Conservation (phyloP, 805 yeast species). For the Nakazawaea molendinolei region DNA sequence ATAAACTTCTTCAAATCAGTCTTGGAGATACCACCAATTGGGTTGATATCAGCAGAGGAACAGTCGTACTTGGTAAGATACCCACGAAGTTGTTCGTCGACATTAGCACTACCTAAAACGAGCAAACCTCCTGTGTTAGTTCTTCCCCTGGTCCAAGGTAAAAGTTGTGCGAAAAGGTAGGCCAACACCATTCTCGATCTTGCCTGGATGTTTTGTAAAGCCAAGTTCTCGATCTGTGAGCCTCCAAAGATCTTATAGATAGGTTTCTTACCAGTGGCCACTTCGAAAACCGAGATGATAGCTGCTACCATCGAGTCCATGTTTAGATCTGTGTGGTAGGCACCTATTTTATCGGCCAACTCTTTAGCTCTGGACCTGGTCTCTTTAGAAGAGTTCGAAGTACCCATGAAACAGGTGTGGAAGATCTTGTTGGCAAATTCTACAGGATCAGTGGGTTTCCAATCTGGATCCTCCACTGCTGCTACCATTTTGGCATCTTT, state of each 20-base stretch:
- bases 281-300: conserved; percentile 69
- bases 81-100: conserved; percentile 94
- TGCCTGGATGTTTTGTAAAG: conserved; percentile 95
- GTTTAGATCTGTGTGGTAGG: conserved; percentile 86
- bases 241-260: conserved; percentile 93
- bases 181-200: conserved; percentile 91
- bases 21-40: conserved; percentile 98
- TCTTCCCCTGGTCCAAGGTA: conserved; percentile 89
- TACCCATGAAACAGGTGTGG: conserved; percentile 94
- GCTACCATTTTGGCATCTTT: conserved; percentile 68
- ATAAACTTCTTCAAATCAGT: conserved; percentile 87
- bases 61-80: conserved; percentile 96
- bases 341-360: conserved; percentile 69
- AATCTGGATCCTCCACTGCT: conserved; percentile 40
- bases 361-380: conserved; percentile 79
- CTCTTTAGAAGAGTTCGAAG: conserved; percentile 83
- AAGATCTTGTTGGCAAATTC: conserved; percentile 74
- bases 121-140: conserved; percentile 69
- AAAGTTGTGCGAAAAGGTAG: conserved; percentile 85
- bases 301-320: conserved; percentile 82
- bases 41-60: conserved; percentile 95
- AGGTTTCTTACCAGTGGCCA: conserved; percentile 87
- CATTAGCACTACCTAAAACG: conserved; percentile 94
- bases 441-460: conserved; percentile 67
- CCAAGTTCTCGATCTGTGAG: conserved; percentile 81